Percentiles rank a stretch among this genome's conserved stretches.
These are phyloP conservation scores for Lipomyces lipofer DNA, from an alignment of 805 yeast genomes.

Conservation along the genomic window DNA sequence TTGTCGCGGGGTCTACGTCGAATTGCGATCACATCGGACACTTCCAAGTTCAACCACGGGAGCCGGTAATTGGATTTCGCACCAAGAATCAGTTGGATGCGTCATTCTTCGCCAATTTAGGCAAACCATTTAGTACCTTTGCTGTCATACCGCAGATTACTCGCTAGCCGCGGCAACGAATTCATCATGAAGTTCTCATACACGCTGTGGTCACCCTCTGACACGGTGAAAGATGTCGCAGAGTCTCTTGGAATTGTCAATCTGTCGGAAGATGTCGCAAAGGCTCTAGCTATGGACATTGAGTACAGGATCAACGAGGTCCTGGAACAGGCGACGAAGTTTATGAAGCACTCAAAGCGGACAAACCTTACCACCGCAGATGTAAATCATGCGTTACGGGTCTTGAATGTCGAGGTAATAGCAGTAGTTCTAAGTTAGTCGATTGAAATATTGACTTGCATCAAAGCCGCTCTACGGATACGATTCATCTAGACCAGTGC, in stretches of 20 bases:
- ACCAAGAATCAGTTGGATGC: too few species aligned
- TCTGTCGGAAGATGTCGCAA: conserved; percentile 88
- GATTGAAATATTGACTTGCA: too few species aligned
- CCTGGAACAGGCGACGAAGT: conserved; percentile 90
- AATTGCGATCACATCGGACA: too few species aligned
- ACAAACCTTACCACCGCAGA: conserved; percentile 78
- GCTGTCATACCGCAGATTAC: background rate
- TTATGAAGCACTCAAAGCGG: conserved; percentile 91
- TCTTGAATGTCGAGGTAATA: conserved; percentile 89
- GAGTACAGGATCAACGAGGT: conserved; percentile 96
- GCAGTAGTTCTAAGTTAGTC: too few species aligned
- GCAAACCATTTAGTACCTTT: too few species aligned
- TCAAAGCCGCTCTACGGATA: conserved; percentile 45
- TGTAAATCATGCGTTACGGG: conserved; percentile 75
- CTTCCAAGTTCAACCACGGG: too few species aligned
- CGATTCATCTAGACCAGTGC: conserved; percentile 55
- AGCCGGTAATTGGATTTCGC: too few species aligned
- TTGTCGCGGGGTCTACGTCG: too few species aligned
- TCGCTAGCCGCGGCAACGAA: background rate
- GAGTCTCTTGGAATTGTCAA: conserved; percentile 77
- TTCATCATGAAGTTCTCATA: conserved; percentile 28
- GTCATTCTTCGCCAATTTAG: too few species aligned
- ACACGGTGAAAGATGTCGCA: conserved; percentile 94
- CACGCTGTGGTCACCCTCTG: conserved; percentile 44
- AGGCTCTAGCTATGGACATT: conserved; percentile 97